Conservation (phyloP, 2,329 filamentous ascomycete genomes). For the Sclerotinia trifoliorum region DNA sequence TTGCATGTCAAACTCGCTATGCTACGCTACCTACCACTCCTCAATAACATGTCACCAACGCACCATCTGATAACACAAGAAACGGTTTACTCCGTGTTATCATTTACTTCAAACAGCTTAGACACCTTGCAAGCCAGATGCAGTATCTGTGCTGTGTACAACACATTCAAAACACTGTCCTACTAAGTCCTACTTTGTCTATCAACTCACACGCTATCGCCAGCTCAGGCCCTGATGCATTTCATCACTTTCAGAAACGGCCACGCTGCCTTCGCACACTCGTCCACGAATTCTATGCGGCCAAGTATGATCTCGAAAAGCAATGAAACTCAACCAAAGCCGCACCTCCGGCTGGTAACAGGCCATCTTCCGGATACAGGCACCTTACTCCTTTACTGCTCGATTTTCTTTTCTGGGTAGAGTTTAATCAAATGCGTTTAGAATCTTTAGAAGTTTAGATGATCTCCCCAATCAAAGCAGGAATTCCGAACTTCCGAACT, state of each 20-base stretch:
- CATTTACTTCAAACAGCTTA: constrained; percentile 23
- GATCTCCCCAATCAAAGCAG: constrained; percentile 12
- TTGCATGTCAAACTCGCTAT: constrained; percentile 12
- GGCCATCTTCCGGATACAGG: constrained; percentile 15
- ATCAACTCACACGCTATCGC: constrained; percentile 17
- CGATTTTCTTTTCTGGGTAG: constrained; percentile 17
- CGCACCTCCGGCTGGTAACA: constrained; percentile 19
- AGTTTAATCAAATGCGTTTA: not conserved
- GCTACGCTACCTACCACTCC: constrained; percentile 1
- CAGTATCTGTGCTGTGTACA: constrained; percentile 24
- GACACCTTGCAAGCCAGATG: constrained; percentile 18
- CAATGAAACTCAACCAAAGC: constrained; percentile 23
- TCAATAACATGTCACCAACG: constrained; percentile 22
- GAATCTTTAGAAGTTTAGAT: not conserved
- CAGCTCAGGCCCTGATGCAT: constrained; percentile 23
- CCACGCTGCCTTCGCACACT: constrained; percentile 25
- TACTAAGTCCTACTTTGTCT: constrained; percentile 28
- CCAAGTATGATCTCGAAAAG: constrained; percentile 17
- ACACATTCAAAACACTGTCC: constrained; percentile 32
- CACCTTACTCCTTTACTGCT: constrained; percentile 7
- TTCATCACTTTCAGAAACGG: constrained; percentile 20
- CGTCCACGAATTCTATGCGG: constrained; percentile 24
- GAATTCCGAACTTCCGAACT: constrained; percentile 2
- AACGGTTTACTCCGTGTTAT: constrained; percentile 17
- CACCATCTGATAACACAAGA: constrained; percentile 21